These are phyloP conservation scores for Colletotrichum phormii DNA, from an alignment of 2,329 filamentous ascomycete species.

Conservation along the genomic window DNA sequence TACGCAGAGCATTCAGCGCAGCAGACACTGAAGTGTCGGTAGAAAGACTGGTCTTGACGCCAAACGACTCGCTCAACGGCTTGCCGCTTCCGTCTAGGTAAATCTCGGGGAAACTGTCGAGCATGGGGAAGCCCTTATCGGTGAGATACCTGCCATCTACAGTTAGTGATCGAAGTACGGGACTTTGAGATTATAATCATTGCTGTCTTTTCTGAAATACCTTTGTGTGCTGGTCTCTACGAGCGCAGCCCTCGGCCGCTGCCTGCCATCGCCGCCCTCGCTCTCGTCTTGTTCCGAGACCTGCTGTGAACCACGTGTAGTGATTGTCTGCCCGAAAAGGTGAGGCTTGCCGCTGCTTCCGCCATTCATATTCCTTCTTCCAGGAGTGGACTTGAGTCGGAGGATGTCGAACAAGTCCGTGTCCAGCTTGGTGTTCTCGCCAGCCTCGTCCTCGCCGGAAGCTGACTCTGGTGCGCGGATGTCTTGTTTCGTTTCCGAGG, in stretches of 20 bases:
- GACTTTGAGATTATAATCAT: no score
- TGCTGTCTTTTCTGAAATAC: background rate
- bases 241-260: conserved; percentile 5
- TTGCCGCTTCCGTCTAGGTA: conserved; percentile 62
- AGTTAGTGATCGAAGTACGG: background rate
- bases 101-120: conserved; percentile 87
- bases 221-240: conserved; percentile 27
- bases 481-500: conserved; percentile 35
- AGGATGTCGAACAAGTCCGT: conserved; percentile 45
- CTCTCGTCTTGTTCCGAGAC: background rate
- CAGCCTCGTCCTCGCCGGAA: conserved; percentile 43
- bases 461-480: conserved; percentile 33
- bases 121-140: conserved; percentile 75
- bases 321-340: conserved; percentile 57
- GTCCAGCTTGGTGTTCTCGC: conserved; percentile 45
- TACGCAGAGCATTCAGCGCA: conserved; percentile 74
- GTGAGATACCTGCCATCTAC: conserved; percentile 58
- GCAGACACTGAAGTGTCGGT: conserved; percentile 80
- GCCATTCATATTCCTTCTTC: background rate
- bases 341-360: conserved; percentile 40
- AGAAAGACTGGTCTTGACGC: conserved; percentile 71
- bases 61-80: conserved; percentile 53
- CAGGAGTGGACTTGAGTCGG: conserved; percentile 33
- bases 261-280: conserved; percentile 34
- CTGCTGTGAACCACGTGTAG: conserved; percentile 41